Evolutionary conservation across 345 rosid genomes (phyloP).

Genomic region (Dipteronia dyeriana): DNA sequence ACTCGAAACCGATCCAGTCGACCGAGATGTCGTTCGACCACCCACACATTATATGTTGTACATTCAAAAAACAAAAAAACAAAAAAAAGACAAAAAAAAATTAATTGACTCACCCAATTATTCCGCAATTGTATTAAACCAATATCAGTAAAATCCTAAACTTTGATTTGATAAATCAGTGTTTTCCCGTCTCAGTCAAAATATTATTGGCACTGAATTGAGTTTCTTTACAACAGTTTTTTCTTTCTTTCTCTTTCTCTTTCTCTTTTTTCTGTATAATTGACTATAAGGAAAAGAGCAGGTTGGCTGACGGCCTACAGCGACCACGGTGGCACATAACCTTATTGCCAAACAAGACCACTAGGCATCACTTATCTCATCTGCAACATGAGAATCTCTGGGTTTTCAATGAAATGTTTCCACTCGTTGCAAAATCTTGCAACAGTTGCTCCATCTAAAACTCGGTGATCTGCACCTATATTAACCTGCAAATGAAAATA

Average conservation of each 20-base stretch:
- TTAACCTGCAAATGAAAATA: conserved; percentile 50
- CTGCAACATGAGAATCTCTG: conserved; percentile 75
- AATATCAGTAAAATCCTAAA: too few species aligned
- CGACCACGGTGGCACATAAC: not conserved
- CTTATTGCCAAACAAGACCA: not conserved
- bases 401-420: conserved; percentile 83
- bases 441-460: conserved; percentile 90
- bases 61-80: too few species aligned
- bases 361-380: conserved; percentile 39
- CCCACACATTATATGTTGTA: too few species aligned
- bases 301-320: not conserved
- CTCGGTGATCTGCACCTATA: conserved; percentile 90
- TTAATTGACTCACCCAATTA: too few species aligned
- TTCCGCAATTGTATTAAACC: too few species aligned
- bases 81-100: too few species aligned
- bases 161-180: not conserved
- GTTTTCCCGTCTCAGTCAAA: not conserved
- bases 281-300: not conserved
- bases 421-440: conserved; percentile 87
- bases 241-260: not conserved
- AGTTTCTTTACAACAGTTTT: not conserved
- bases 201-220: not conserved
- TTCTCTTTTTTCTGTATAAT: not conserved
- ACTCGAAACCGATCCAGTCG: too few species aligned
- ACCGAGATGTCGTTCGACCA: too few species aligned